These are phyloP conservation scores for Dryas alaskensis DNA, from an alignment of 306 rosid species.

Conservation along the genomic window DNA sequence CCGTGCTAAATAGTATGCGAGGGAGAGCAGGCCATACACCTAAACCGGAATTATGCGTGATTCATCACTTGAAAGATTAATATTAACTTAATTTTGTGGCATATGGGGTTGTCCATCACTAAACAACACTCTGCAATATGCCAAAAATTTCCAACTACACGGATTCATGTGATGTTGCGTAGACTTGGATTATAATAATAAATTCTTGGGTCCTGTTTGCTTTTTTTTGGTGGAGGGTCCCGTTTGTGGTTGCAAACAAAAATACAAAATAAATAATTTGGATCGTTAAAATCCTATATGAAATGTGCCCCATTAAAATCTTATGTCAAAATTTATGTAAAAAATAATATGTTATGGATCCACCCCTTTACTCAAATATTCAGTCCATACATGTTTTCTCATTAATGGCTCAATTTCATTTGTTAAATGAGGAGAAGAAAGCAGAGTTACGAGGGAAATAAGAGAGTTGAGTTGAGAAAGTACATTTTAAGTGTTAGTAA, in stretches of 20 bases:
- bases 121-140: conserved; percentile 5
- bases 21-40: neutral
- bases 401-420: neutral
- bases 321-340: too few species aligned
- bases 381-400: too few species aligned
- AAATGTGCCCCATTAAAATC: too few species aligned
- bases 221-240: neutral
- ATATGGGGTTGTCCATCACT: neutral
- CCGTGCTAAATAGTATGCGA: neutral
- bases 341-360: too few species aligned
- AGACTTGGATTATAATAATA: neutral
- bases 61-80: neutral
- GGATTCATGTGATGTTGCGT: neutral
- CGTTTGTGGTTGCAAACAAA: neutral
- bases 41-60: neutral
- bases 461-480: neutral
- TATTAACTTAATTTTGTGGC: neutral
- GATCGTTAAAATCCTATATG: too few species aligned
- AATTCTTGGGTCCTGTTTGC: too few species aligned
- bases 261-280: neutral
- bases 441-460: neutral
- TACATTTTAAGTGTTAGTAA: too few species aligned
- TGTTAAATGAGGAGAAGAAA: neutral
- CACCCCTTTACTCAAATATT: too few species aligned
- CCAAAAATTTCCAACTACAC: neutral